Percentiles rank a stretch among this genome's conserved stretches.
phyloP scores from a whole-genome alignment of 2,329 filamentous ascomycete species.

The Mycosphaerella sp. region DNA sequence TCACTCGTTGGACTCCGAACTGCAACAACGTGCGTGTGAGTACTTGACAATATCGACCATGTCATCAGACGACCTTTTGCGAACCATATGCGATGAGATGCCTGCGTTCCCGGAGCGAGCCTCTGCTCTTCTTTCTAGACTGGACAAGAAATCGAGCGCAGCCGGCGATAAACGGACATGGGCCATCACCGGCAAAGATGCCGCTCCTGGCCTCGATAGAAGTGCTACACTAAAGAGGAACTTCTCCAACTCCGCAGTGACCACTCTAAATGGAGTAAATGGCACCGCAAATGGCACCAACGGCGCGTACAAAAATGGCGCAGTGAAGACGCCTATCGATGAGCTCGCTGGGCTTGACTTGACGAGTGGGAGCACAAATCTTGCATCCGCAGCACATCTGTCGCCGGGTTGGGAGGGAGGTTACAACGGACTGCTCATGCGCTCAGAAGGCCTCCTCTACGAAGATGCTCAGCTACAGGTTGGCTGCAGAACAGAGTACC shows the following conservation, averaged over 20 bases:
- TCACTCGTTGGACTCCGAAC: constrained; percentile 87
- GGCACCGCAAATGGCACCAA: constrained; percentile 30
- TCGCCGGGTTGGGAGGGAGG: constrained; percentile 93
- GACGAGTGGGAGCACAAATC: constrained; percentile 64
- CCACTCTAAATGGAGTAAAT: constrained; percentile 37
- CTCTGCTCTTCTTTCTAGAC: constrained; percentile 80
- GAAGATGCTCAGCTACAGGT: constrained; percentile 93
- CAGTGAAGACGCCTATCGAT: constrained; percentile 35
- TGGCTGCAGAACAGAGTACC: constrained; percentile 87
- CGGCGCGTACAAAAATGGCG: constrained; percentile 23
- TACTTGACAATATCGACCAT: constrained; percentile 81
- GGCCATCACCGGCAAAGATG: constrained; percentile 95
- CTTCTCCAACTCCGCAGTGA: constrained; percentile 54
- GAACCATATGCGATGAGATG: constrained; percentile 98
- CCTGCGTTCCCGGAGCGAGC: constrained; percentile 93
- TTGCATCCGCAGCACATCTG: constrained; percentile 85
- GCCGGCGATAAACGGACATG: constrained; percentile 94
- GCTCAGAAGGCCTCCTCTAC: constrained; percentile 80
- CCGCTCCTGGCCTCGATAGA: constrained; percentile 56
- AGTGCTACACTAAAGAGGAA: constrained; percentile 77
- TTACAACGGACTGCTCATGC: constrained; percentile 74
- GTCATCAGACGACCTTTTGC: constrained; percentile 81
- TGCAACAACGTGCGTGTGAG: constrained; percentile 94
- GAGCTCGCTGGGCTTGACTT: constrained; percentile 83
- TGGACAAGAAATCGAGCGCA: constrained; percentile 83